Percentiles rank a stretch among this genome's conserved stretches.
Conservation (phyloP, 805 yeast species). For the Candida maris region DNA sequence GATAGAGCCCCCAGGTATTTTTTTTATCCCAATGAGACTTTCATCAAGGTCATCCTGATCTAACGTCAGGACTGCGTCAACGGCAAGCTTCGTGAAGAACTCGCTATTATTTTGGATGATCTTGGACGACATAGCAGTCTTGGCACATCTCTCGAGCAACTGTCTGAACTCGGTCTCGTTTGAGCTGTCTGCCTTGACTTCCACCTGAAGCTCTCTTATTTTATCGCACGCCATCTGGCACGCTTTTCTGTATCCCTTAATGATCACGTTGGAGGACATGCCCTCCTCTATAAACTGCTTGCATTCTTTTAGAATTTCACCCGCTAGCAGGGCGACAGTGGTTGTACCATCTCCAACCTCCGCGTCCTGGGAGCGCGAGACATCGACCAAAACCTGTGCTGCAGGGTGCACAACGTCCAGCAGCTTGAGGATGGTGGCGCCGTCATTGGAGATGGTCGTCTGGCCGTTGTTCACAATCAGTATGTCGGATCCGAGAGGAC, state of each 20-base stretch:
- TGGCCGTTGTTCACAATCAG: constrained; percentile 81
- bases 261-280: constrained; percentile 83
- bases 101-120: constrained; percentile 81
- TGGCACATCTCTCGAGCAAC: constrained; percentile 85
- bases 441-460: constrained; percentile 96
- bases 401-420: constrained; percentile 98
- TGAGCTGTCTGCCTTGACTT: constrained; percentile 47
- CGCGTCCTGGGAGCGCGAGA: constrained; percentile 94
- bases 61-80: constrained; percentile 85
- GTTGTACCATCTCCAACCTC: constrained; percentile 99
- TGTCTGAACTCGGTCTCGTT: constrained; percentile 59
- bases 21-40: constrained; percentile 87
- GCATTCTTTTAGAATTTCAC: constrained; percentile 89
- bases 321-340: constrained; percentile 89
- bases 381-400: constrained; percentile 91
- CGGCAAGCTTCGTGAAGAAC: constrained; percentile 94
- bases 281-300: constrained; percentile 94
- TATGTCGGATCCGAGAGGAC: constrained; percentile 96
- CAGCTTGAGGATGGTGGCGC: constrained; percentile 90
- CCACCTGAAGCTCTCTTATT: constrained; percentile 72
- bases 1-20: constrained; percentile 93
- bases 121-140: constrained; percentile 96
- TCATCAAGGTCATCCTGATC: constrained; percentile 87
- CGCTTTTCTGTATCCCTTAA: constrained; percentile 85
- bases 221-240: constrained; percentile 69